A percentile compares a stretch with the other conserved stretches of the same genome.
phyloP scores from a whole-genome alignment of 2,329 filamentous ascomycete genomes.

The Fusarium subtropicale region DNA sequence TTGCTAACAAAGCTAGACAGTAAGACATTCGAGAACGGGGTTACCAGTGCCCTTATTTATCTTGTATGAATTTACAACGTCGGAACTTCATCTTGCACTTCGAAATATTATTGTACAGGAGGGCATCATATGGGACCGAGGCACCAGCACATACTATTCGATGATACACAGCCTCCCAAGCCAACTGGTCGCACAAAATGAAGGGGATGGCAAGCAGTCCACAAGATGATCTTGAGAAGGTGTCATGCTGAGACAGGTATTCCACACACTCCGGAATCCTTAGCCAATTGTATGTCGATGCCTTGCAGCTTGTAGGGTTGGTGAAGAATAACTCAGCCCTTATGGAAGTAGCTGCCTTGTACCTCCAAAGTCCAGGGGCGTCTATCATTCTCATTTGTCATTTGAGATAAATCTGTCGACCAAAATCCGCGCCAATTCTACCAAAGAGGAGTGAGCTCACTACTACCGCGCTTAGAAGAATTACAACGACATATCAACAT shows the following conservation, averaged over 20 bases:
- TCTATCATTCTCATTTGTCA: slow-evolving; percentile 8
- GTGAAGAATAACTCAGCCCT: not conserved
- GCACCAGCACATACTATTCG: not conserved
- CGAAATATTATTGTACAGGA: not conserved
- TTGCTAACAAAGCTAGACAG: not conserved
- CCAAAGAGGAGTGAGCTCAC: not conserved
- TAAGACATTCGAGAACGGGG: not conserved
- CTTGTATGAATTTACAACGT: not conserved
- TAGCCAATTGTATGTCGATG: slow-evolving; percentile 5
- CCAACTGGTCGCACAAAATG: not conserved
- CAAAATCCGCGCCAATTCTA: not conserved
- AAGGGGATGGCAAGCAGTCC: not conserved
- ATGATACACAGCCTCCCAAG: not conserved
- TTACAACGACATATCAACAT: slow-evolving; percentile 12
- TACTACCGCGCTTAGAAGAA: slow-evolving; percentile 6
- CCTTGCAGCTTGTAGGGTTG: slow-evolving; percentile 20
- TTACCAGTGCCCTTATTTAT: slow-evolving; percentile 10
- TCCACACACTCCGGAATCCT: not conserved
- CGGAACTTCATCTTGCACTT: not conserved
- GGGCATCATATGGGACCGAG: not conserved
- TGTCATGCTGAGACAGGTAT: not conserved
- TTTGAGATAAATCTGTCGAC: not conserved
- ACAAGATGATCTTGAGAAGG: not conserved
- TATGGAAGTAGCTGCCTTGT: slow-evolving; percentile 9
- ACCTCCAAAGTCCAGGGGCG: not conserved